Conservation (phyloP, 768 basidiomycete genomes). For the Lactarius tabidus region DNA sequence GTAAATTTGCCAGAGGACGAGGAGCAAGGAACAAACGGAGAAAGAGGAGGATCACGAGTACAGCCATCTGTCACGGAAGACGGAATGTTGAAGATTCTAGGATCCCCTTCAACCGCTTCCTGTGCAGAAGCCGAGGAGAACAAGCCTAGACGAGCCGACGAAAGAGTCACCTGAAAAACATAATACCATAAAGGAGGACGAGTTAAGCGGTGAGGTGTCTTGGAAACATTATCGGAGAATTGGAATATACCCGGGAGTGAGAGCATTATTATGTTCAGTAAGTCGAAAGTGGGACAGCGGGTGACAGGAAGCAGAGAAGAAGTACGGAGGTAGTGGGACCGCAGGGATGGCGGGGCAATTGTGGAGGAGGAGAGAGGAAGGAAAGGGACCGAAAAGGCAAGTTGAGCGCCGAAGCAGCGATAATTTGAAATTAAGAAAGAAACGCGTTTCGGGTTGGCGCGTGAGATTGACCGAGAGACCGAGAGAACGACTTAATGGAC, state of each 20-base stretch:
- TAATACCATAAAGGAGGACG: not conserved
- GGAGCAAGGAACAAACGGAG: not conserved
- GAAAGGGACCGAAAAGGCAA: constrained; percentile 7
- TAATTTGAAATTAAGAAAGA: constrained; percentile 11
- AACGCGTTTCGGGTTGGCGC: constrained; percentile 6
- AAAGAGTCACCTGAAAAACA: not conserved
- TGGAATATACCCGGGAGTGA: not conserved
- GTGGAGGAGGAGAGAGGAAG: not conserved
- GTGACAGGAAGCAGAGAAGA: constrained; percentile 12
- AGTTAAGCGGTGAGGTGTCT: not conserved
- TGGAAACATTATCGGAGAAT: not conserved
- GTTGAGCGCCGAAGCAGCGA: not conserved
- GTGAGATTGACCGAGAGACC: constrained; percentile 1
- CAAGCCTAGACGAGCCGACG: not conserved
- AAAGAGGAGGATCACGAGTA: not conserved
- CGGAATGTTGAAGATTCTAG: not conserved
- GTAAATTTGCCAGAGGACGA: not conserved
- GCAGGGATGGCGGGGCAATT: not conserved
- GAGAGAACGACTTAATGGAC: not conserved
- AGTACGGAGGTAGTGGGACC: constrained; percentile 7
- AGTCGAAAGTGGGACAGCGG: not conserved
- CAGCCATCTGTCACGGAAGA: constrained; percentile 3
- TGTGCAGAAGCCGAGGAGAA: constrained; percentile 1
- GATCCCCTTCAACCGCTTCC: not conserved
- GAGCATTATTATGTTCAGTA: not conserved